A percentile compares a stretch with the other conserved stretches of the same genome.
Conservation (phyloP, 192 early-diverging fungal genomes). For the Linderina pennispora region DNA sequence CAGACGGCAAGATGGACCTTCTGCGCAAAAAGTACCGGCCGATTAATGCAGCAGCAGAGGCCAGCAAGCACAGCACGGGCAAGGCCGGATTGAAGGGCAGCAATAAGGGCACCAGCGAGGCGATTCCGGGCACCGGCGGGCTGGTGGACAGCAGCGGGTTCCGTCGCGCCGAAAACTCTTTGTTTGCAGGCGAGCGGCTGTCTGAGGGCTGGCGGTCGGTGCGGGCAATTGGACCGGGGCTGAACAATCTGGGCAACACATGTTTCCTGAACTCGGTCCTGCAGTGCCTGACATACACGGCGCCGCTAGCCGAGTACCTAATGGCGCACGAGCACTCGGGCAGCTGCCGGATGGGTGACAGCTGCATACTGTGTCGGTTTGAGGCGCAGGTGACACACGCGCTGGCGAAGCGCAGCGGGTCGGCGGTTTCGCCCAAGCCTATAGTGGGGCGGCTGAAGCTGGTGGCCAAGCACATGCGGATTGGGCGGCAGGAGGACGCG, state of each 20-base stretch:
- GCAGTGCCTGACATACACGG: constrained; percentile 72
- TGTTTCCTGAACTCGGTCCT: constrained; percentile 79
- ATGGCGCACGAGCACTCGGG: constrained; percentile 53
- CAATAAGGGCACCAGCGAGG: neutral
- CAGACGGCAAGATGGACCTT: constrained; percentile 56
- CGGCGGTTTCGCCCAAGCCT: constrained; percentile 53
- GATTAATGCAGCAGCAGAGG: constrained; percentile 35
- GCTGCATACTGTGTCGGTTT: constrained; percentile 71
- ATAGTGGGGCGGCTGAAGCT: constrained; percentile 61
- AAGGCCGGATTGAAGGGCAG: neutral
- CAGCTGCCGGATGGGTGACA: constrained; percentile 54
- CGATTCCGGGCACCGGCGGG: neutral
- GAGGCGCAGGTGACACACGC: constrained; percentile 59
- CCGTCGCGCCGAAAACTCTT: constrained; percentile 47
- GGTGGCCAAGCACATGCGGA: constrained; percentile 69
- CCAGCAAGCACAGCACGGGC: constrained; percentile 2
- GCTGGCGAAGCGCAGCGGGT: constrained; percentile 42
- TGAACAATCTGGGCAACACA: constrained; percentile 69
- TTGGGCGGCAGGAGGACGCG: constrained; percentile 83
- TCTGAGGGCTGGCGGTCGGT: constrained; percentile 49
- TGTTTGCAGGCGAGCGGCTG: constrained; percentile 57
- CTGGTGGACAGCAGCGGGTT: constrained; percentile 60
- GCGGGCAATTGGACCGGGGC: constrained; percentile 58
- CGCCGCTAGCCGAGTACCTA: constrained; percentile 64
- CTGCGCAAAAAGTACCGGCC: constrained; percentile 60